Evolutionary conservation across 331 rosid genomes (phyloP).

Genomic region (Prunus yedoensis): DNA sequence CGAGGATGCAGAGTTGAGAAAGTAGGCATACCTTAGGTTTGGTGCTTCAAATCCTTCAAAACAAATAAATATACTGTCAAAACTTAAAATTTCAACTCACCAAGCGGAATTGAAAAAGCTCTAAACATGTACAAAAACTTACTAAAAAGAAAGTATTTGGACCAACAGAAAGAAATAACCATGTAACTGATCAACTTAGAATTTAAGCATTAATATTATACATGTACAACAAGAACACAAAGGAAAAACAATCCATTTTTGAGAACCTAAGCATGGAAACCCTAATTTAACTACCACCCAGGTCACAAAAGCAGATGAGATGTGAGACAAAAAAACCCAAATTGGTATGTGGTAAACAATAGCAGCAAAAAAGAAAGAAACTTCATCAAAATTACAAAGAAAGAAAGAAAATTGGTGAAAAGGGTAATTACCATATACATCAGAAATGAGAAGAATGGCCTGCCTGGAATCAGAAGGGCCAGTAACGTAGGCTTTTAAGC

Average conservation of each 20-base stretch:
- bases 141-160: no score
- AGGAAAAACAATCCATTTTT: no score
- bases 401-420: background rate
- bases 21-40: slow-evolving; percentile 1
- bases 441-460: slow-evolving; percentile 13
- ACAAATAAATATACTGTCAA: background rate
- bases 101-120: background rate
- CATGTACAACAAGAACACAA: background rate
- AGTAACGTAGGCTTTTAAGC: slow-evolving; percentile 10
- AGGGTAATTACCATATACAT: background rate
- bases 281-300: background rate
- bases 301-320: background rate
- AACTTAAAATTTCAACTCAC: background rate
- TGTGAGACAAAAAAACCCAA: background rate
- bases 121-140: no score
- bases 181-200: background rate
- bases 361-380: no score
- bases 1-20: background rate
- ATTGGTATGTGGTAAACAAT: no score
- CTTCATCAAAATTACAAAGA: background rate
- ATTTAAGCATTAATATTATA: no score
- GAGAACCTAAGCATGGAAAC: background rate
- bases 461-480: slow-evolving; percentile 15
- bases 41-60: slow-evolving; percentile 16
- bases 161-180: background rate